These are phyloP conservation scores for Triticum monococcum DNA, from an alignment of 176 grass and related monocot genomes.

Conservation along the genomic window DNA sequence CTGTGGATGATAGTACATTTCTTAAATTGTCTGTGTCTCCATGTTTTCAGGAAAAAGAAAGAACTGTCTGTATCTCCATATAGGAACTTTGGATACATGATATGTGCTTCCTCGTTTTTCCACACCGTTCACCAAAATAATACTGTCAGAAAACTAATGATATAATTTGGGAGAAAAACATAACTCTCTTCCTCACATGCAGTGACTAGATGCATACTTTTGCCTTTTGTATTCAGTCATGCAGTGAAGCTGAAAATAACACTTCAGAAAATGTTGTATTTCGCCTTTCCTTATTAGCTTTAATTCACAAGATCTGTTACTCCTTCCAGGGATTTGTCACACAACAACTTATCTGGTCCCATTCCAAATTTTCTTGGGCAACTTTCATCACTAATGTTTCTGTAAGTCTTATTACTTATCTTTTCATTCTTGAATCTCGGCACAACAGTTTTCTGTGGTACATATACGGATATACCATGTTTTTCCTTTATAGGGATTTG, in stretches of 20 bases:
- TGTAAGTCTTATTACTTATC: conserved; percentile 48
- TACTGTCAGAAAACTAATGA: background rate
- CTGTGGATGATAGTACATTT: background rate
- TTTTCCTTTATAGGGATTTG: conserved; percentile 47
- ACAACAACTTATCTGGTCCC: conserved; percentile 57
- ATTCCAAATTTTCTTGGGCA: conserved; percentile 60
- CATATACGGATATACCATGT: background rate
- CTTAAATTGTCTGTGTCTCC: background rate
- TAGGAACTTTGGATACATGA: background rate
- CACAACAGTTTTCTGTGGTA: background rate
- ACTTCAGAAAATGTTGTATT: background rate
- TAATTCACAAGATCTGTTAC: background rate
- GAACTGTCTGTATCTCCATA: background rate
- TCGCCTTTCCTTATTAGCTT: background rate
- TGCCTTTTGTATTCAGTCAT: background rate
- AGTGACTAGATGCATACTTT: background rate
- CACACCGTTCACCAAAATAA: background rate
- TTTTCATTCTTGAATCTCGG: background rate
- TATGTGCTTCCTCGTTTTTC: background rate
- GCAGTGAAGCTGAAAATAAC: background rate
- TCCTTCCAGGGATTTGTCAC: conserved; percentile 61
- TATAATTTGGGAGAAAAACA: background rate
- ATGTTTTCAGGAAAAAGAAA: background rate
- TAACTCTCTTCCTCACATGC: background rate
- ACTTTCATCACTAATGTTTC: conserved; percentile 43